These are phyloP conservation scores for Penicillium nordicum DNA, from an alignment of 2,329 filamentous ascomycete genomes.

Conservation along the genomic window DNA sequence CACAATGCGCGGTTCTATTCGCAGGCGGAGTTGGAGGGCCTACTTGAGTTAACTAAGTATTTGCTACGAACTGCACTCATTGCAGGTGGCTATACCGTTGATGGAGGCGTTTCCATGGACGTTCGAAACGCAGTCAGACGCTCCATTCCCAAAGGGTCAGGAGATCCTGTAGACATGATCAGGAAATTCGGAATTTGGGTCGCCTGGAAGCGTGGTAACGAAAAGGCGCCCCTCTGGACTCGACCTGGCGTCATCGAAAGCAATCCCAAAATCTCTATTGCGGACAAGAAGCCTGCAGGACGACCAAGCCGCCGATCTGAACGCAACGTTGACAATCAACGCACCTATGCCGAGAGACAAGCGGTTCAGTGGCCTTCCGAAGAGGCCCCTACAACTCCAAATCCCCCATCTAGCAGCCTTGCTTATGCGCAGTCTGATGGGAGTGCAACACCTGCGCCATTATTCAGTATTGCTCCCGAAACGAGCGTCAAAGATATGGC, in stretches of 20 bases:
- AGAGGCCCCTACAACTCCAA: slow-evolving; percentile 18
- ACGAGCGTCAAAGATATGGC: slow-evolving; percentile 27
- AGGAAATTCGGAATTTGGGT: slow-evolving; percentile 63
- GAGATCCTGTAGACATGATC: slow-evolving; percentile 59
- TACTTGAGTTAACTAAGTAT: slow-evolving; percentile 58
- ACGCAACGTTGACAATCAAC: slow-evolving; percentile 47
- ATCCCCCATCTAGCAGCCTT: slow-evolving; percentile 11
- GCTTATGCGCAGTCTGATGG: slow-evolving; percentile 22
- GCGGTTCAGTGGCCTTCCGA: slow-evolving; percentile 37
- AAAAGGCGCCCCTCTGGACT: slow-evolving; percentile 60
- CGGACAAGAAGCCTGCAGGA: slow-evolving; percentile 54
- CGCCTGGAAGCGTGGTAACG: slow-evolving; percentile 65
- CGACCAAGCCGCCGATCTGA: slow-evolving; percentile 56
- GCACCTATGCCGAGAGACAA: slow-evolving; percentile 40
- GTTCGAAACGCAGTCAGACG: slow-evolving; percentile 58
- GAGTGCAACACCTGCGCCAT: slow-evolving; percentile 23
- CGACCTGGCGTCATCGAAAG: slow-evolving; percentile 55
- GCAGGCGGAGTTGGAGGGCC: slow-evolving; percentile 59
- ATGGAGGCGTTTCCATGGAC: slow-evolving; percentile 58
- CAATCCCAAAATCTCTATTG: slow-evolving; percentile 46
- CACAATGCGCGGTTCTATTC: slow-evolving; percentile 62
- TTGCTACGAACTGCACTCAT: slow-evolving; percentile 63
- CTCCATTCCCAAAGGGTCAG: slow-evolving; percentile 61
- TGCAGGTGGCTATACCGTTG: slow-evolving; percentile 55
- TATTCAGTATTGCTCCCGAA: slow-evolving; percentile 15